Evolutionary conservation across 352 stramenopile genomes (phyloP).

Genomic region (Phytophthora nicotianae): DNA sequence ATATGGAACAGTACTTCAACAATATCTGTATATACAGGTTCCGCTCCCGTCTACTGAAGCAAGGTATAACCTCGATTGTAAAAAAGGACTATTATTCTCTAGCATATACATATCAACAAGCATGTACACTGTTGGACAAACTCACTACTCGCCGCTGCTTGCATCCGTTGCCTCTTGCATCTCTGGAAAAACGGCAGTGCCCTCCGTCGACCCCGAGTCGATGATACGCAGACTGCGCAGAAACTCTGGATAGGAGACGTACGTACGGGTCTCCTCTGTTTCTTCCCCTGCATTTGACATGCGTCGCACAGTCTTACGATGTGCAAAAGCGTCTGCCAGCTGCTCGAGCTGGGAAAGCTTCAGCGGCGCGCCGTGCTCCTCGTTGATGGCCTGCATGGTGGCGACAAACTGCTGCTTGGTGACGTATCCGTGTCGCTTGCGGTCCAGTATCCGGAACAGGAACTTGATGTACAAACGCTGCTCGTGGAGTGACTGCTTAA

Average conservation of each 20-base stretch:
- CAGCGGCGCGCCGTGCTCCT: slow-evolving; percentile 68
- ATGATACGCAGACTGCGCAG: slow-evolving; percentile 74
- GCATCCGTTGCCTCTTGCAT: slow-evolving; percentile 13
- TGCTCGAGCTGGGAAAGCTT: slow-evolving; percentile 67
- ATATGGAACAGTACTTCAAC: no score
- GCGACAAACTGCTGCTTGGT: slow-evolving; percentile 74
- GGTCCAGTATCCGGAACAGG: slow-evolving; percentile 78
- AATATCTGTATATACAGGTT: no score
- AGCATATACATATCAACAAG: slow-evolving; percentile 26
- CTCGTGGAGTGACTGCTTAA: slow-evolving; percentile 79
- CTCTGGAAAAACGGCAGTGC: neutral
- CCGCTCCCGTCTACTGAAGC: no score
- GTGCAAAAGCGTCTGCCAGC: slow-evolving; percentile 64
- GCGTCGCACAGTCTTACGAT: slow-evolving; percentile 36
- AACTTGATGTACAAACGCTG: slow-evolving; percentile 85
- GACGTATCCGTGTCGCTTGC: slow-evolving; percentile 65
- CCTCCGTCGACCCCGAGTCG: slow-evolving; percentile 42
- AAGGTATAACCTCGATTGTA: no score
- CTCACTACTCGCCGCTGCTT: slow-evolving; percentile 9
- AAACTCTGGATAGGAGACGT: slow-evolving; percentile 76
- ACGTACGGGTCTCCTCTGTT: slow-evolving; percentile 37
- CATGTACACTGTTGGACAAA: slow-evolving; percentile 8
- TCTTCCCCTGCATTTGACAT: slow-evolving; percentile 28
- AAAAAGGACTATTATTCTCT: slow-evolving; percentile 1
- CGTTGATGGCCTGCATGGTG: slow-evolving; percentile 78